Base-by-base conservation (phyloP, 768 basidiomycete genomes). In the Serendipita sp. region DNA sequence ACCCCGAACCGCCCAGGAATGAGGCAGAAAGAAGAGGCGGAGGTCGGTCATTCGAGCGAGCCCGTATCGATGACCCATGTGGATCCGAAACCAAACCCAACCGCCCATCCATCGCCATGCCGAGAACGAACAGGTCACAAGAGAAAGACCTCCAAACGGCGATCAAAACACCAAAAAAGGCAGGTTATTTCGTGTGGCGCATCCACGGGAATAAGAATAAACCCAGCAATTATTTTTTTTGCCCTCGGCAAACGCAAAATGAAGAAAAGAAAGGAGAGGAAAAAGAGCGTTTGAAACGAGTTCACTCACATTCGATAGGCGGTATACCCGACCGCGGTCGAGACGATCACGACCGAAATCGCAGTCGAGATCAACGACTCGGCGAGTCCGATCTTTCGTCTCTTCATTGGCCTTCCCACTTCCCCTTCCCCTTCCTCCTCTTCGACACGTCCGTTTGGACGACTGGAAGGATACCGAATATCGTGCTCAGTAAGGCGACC, bases 361-460 rank as follows among this genome's bases (percentile, higher is more conserved):
- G 90, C 89, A 33, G 88, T 87, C 16, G 87, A 86, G 65, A 90
- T 81, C 69, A 92, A 84, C 63, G 86, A 85, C 65, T 87, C 87
- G 66, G 88, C 85, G 72, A 90, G 78, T 64, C 62, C 58, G 45
- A 85, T 85, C 68, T 85, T 82, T 64, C 88, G 86, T 70, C 84
- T 83, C 77, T 90, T 91, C 67, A 82, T 75, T 51, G 88, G 84
- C 30, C 82, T 82, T 17, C 41, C 62, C 9, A 17, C 50, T 30
- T 48, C 61, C 20, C 34, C 14, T 5, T 7, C 38, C 38, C 38
- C 28, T 14, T 24, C 3, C n/a, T 61, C 61, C 20, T 20, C 42
- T 31, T 42, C 22, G 26, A 5, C 7, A 7, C 38, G 38, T 38
- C 7, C 7, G 5, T 5, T 5, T 3, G 38, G 38, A 38, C 2